phyloP scores from a whole-genome alignment of 2,329 filamentous ascomycete species.

The Clarireedia homoeocarpa region DNA sequence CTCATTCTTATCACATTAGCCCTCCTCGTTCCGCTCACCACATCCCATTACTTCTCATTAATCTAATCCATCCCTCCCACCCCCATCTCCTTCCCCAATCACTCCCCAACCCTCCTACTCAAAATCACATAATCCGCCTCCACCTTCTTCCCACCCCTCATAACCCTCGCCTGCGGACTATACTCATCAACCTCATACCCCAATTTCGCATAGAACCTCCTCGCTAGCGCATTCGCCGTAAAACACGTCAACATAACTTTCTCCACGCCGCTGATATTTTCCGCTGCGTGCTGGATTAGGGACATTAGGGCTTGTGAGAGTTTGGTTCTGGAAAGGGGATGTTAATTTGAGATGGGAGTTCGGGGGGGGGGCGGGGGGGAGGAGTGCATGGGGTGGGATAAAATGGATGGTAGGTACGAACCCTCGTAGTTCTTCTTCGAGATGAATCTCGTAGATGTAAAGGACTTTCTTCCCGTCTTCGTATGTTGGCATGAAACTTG shows the following conservation, averaged over 20 bases:
- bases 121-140: slow-evolving; percentile 53
- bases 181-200: slow-evolving; percentile 50
- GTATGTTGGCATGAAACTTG: slow-evolving; percentile 64
- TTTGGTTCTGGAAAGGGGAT: slow-evolving; percentile 42
- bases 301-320: slow-evolving; percentile 54
- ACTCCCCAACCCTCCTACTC: slow-evolving; percentile 34
- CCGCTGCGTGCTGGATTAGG: slow-evolving; percentile 45
- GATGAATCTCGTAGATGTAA: slow-evolving; percentile 75
- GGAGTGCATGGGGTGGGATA: neutral
- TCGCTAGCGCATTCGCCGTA: slow-evolving; percentile 47
- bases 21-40: neutral
- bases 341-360: neutral
- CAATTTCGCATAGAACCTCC: slow-evolving; percentile 52
- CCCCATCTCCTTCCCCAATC: neutral
- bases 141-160: slow-evolving; percentile 47
- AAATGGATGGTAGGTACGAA: slow-evolving; percentile 27
- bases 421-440: slow-evolving; percentile 48
- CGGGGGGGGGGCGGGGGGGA: too few relatives aligned
- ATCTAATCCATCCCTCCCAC: neutral
- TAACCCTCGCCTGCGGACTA: slow-evolving; percentile 44
- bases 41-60: neutral
- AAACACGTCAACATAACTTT: slow-evolving; percentile 75
- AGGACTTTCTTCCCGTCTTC: slow-evolving; percentile 59
- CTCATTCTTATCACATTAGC: too few relatives aligned
- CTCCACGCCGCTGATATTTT: slow-evolving; percentile 43